Evolutionary conservation across 768 basidiomycete genomes (phyloP), one percentile per base, ranked within the genome.

Genomic region (Scleroderma citrinum): DNA sequence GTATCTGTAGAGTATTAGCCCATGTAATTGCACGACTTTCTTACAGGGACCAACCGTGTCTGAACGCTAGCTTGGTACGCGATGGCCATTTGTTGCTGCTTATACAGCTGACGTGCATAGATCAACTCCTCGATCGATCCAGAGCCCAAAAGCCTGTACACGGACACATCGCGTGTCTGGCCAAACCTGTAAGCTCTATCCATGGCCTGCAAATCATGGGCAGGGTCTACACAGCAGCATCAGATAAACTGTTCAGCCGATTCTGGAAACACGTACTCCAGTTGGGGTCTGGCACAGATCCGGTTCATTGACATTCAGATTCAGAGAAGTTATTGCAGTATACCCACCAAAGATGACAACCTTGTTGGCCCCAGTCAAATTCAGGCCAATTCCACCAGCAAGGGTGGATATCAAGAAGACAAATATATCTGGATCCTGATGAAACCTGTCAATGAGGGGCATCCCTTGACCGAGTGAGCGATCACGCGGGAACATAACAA

Each of bases 141-240:
- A 3, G 90, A 89, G 1, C 87, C 90, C 14, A 95, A 72, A 7
- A 95, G 74, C 31, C 92, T 79, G 58, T 82, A 91, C 1, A 94
- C 91, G 1, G 78, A 73, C 19, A 95, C 92, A 57, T 93, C 85
- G 17, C 91, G 83, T 1, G 76, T 82, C 65, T 95, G 92, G 13
- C 92, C 92, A 52, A 91, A 87, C 5, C 89, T 80, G 61, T 85
- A 92, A 1, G 88, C 89, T 47, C 80, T 77, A 52, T 92, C 91
- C 86, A 90, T 90, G 2, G 91, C 90, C 63, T 92, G 95, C 7
- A 97, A 68, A 62, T 99, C 95, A 57, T 96, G 89, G 0, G 94
- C 91, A 5, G 95, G 95, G 67, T 97, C 92, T 94, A 50, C 7
- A 41, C 17, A 31, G 1, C n/a, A 11, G 47, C 20, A n/a, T 32